Percentiles rank a stretch among this genome's conserved stretches.
Conservation (phyloP, 208 protist species). For the Giardia duodenalis region DNA sequence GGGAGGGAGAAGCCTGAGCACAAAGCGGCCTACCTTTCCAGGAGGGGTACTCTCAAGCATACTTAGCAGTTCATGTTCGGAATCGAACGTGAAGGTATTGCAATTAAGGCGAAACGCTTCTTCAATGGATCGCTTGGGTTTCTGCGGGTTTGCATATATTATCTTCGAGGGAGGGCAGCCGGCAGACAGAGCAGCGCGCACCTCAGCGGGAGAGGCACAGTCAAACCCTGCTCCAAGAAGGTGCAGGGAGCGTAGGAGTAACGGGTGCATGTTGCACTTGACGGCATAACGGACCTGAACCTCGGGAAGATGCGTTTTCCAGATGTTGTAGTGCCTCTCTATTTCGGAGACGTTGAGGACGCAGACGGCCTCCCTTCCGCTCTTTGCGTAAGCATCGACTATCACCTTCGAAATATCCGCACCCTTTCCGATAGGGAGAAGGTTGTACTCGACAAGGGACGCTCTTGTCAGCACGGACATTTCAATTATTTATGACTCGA, state of each 20-base stretch:
- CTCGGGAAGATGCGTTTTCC: conserved; percentile 17
- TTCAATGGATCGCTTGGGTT: conserved; percentile 52
- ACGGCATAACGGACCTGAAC: conserved; percentile 31
- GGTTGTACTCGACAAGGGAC: neutral
- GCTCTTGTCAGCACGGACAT: neutral
- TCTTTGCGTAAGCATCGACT: neutral
- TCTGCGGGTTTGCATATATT: conserved; percentile 69
- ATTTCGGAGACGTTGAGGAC: neutral
- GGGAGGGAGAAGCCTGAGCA: conserved; percentile 56
- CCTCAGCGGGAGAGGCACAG: conserved; percentile 59
- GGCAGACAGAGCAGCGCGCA: conserved; percentile 46
- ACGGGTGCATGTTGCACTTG: conserved; percentile 63
- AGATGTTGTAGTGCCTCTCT: conserved; percentile 10
- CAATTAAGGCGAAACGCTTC: conserved; percentile 49
- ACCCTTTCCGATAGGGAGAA: neutral
- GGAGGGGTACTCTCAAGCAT: conserved; percentile 55
- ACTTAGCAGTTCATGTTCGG: conserved; percentile 48
- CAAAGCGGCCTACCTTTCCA: conserved; percentile 42
- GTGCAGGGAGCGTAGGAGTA: conserved; percentile 50
- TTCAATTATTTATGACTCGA: neutral
- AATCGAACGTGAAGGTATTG: conserved; percentile 60
- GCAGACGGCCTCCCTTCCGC: neutral
- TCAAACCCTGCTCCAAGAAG: conserved; percentile 56
- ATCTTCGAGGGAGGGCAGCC: conserved; percentile 53
- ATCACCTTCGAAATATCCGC: neutral